Evolutionary conservation across 208 protist genomes (phyloP).

Genomic region (Acanthamoeba culbertsoni): DNA sequence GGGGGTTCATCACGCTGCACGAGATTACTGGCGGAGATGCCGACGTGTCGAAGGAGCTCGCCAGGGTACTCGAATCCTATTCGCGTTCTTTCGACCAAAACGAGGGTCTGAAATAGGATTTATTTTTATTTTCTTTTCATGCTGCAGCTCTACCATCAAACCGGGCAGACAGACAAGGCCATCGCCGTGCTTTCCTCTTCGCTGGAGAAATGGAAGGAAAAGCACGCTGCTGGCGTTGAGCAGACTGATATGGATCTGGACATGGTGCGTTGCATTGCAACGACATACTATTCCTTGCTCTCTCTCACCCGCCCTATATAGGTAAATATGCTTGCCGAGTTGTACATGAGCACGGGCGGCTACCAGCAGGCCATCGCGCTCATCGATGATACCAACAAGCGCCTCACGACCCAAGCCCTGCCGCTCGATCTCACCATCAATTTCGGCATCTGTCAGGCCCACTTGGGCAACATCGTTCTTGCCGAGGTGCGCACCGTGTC

Average conservation of each 20-base stretch:
- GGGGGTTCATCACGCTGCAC: not conserved
- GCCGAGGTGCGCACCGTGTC: conserved; percentile 10
- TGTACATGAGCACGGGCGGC: conserved; percentile 52
- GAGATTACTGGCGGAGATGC: not conserved
- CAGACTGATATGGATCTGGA: conserved; percentile 32
- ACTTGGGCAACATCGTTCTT: conserved; percentile 20
- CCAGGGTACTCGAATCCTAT: not conserved
- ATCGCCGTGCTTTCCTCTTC: conserved; percentile 12
- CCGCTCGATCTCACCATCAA: conserved; percentile 60
- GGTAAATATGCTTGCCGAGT: conserved; percentile 64
- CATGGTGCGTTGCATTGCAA: not conserved
- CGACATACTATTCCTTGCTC: not conserved
- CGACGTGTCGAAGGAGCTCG: conserved; percentile 56
- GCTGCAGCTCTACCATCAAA: not conserved
- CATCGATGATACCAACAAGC: not conserved
- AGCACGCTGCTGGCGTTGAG: not conserved
- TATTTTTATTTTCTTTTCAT: not conserved
- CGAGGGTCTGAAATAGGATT: not conserved
- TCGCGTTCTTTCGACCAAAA: not conserved
- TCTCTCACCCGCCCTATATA: not conserved
- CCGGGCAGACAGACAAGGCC: conserved; percentile 25
- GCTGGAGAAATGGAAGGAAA: conserved; percentile 3
- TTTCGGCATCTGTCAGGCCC: conserved; percentile 60
- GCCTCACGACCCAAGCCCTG: conserved; percentile 12
- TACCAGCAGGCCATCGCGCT: conserved; percentile 19